These are phyloP conservation scores for Candida albicans DNA, from an alignment of 1,139 yeast genomes.

Conservation along the genomic window DNA sequence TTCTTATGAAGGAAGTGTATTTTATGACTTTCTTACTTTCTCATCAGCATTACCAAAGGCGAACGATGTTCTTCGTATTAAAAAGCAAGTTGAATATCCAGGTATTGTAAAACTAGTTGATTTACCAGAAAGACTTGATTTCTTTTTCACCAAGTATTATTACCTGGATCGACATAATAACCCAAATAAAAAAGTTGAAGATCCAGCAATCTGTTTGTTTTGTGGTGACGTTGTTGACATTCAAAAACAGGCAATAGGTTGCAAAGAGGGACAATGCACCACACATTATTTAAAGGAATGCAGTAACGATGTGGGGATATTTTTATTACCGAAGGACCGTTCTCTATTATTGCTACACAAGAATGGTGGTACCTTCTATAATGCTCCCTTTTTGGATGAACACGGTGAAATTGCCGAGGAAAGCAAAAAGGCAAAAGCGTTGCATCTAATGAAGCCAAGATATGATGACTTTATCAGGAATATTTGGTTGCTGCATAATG, in stretches of 20 bases:
- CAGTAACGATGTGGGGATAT: constrained; percentile 71
- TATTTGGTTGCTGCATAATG: constrained; percentile 78
- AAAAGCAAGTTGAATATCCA: constrained; percentile 55
- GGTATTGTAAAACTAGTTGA: constrained; percentile 60
- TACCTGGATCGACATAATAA: constrained; percentile 45
- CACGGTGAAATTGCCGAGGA: constrained; percentile 89
- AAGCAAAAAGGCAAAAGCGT: constrained; percentile 68
- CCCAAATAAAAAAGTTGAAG: constrained; percentile 50
- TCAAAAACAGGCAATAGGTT: constrained; percentile 59
- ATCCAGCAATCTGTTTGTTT: constrained; percentile 84
- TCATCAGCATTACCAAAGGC: constrained; percentile 8
- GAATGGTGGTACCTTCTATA: constrained; percentile 77
- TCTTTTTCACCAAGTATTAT: constrained; percentile 61
- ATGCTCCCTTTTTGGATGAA: constrained; percentile 80
- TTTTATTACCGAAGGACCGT: constrained; percentile 73
- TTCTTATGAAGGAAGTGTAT: constrained; percentile 17
- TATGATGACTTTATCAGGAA: constrained; percentile 68
- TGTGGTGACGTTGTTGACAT: constrained; percentile 73
- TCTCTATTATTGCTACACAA: constrained; percentile 65
- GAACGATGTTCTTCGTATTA: constrained; percentile 14
- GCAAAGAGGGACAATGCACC: constrained; percentile 64
- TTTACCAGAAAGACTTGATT: constrained; percentile 69
- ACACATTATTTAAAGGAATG: constrained; percentile 66
- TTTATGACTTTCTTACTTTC: constrained; percentile 21
- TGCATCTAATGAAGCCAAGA: constrained; percentile 60